These are phyloP conservation scores for Yarrowia porcina DNA, from an alignment of 805 yeast genomes.

Conservation along the genomic window DNA sequence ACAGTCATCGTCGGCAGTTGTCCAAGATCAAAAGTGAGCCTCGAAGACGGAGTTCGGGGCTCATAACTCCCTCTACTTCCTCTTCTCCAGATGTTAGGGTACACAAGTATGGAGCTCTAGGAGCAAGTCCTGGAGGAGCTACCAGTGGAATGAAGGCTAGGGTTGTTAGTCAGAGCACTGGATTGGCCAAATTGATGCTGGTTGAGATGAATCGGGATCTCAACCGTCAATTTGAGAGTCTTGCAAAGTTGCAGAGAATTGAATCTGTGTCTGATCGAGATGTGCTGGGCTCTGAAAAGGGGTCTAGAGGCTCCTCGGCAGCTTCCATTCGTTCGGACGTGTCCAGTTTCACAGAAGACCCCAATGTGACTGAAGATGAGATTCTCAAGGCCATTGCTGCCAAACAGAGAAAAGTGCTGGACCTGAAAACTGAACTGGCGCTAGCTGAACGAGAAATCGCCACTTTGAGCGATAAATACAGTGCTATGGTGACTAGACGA, in stretches of 20 bases:
- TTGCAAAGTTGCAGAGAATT: background rate
- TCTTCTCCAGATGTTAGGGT: conserved; percentile 2
- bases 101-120: background rate
- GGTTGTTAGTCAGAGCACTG: conserved; percentile 19
- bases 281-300: background rate
- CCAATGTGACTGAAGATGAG: conserved; percentile 4
- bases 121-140: conserved; percentile 1
- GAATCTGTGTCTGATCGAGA: background rate
- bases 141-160: conserved; percentile 5
- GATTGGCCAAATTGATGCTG: conserved; percentile 19
- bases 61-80: background rate
- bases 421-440: conserved; percentile 11
- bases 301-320: background rate
- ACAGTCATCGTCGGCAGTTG: conserved; percentile 19
- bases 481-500: conserved; percentile 12
- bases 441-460: conserved; percentile 12
- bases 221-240: background rate
- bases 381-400: conserved; percentile 19
- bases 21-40: conserved; percentile 14
- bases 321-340: background rate
- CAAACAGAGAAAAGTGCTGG: conserved; percentile 17
- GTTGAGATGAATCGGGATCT: conserved; percentile 20
- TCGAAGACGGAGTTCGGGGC: conserved; percentile 5
- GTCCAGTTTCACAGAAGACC: background rate
- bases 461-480: background rate